Percentiles rank a stretch among this genome's conserved stretches.
Evolutionary conservation across 108 stramenopile species (phyloP).

Genomic region (Aureococcus anophagefferens): DNA sequence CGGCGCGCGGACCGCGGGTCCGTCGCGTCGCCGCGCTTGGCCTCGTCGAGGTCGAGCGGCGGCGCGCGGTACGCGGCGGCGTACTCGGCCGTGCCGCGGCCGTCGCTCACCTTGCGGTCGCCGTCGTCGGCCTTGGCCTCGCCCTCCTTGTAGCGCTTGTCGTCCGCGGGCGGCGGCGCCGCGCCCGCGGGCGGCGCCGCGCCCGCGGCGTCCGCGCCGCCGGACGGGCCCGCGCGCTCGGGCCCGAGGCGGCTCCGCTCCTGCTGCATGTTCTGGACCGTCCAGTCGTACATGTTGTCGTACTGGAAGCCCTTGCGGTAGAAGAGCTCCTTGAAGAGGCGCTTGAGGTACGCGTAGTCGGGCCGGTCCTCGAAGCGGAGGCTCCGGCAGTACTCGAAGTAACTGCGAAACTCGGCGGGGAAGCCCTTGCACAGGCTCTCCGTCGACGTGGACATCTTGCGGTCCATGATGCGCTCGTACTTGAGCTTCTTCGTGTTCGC

Average conservation of each 20-base stretch:
- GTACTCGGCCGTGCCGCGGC: no score
- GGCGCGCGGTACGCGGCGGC: no score
- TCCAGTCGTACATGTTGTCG: constrained; percentile 99
- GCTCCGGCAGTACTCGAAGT: constrained; percentile 97
- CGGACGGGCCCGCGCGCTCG: neutral
- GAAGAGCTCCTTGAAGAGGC: constrained; percentile 90
- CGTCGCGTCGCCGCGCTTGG: no score
- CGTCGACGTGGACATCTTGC: constrained; percentile 95
- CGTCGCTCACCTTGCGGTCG: no score
- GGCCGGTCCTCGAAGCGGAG: constrained; percentile 98
- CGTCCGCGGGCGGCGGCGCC: no score
- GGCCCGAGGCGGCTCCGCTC: neutral
- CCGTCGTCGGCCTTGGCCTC: no score
- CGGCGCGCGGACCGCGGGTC: no score
- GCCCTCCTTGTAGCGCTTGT: no score
- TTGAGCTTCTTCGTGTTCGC: constrained; percentile 99
- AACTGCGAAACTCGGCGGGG: constrained; percentile 96
- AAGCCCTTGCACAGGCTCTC: constrained; percentile 70
- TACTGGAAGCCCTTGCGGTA: constrained; percentile 97
- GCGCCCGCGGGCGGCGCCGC: no score
- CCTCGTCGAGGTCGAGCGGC: no score
- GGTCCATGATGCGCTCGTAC: constrained; percentile 99
- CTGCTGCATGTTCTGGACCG: constrained; percentile 84
- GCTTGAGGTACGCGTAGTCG: constrained; percentile 97
- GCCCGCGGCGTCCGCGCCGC: no score